Evolutionary conservation across 495 filamentous ascomycete genomes (phyloP).

Genomic region (Trichoderma gamsii): DNA sequence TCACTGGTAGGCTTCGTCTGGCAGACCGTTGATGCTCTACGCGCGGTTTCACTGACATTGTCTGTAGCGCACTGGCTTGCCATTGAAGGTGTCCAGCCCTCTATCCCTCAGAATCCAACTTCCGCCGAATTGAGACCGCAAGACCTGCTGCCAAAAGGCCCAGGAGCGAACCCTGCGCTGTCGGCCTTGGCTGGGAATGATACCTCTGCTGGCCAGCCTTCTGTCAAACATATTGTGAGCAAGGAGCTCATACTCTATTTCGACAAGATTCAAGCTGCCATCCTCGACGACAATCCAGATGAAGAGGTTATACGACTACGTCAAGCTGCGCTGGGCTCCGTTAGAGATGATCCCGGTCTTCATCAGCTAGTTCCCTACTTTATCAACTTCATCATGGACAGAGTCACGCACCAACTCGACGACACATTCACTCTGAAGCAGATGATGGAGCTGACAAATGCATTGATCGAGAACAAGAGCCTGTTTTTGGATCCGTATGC

Average conservation of each 20-base stretch:
- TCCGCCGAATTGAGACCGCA: conserved; percentile 69
- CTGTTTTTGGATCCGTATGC: conserved; percentile 89
- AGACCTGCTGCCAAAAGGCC: conserved; percentile 82
- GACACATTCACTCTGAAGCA: conserved; percentile 79
- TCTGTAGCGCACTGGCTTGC: conserved; percentile 83
- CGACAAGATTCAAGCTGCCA: conserved; percentile 78
- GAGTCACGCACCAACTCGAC: conserved; percentile 85
- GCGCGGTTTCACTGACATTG: neutral
- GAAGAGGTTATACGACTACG: conserved; percentile 61
- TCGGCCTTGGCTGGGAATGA: conserved; percentile 78
- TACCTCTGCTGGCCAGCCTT: conserved; percentile 74
- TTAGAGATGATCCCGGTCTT: conserved; percentile 80
- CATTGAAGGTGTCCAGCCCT: conserved; percentile 91
- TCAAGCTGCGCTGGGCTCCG: conserved; percentile 72
- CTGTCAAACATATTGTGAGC: conserved; percentile 90
- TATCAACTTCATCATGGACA: conserved; percentile 86
- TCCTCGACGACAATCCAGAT: conserved; percentile 78
- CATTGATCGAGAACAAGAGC: conserved; percentile 72
- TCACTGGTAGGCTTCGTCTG: conserved; percentile 59
- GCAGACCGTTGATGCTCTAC: neutral
- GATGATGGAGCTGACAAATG: conserved; percentile 81
- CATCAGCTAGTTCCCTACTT: conserved; percentile 96
- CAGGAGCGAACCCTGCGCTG: conserved; percentile 72
- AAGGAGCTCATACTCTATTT: conserved; percentile 98
- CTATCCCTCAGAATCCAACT: conserved; percentile 91